A percentile compares a stretch with the other conserved stretches of the same genome.
These are phyloP conservation scores for Fusarium tuaranense DNA, from an alignment of 2,329 filamentous ascomycete genomes.

Conservation along the genomic window DNA sequence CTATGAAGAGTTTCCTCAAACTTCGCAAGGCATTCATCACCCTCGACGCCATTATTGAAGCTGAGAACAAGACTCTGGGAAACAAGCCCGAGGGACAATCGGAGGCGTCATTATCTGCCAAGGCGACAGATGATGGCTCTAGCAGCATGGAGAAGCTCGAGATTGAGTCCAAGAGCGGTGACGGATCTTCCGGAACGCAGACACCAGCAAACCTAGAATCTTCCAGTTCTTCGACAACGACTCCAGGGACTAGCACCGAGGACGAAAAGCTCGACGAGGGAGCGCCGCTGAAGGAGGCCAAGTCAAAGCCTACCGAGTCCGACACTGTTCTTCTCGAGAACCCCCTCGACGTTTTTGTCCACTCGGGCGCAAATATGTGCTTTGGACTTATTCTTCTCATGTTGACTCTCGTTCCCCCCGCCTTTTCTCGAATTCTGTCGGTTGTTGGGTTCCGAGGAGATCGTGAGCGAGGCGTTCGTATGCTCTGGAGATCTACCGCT, in stretches of 20 bases:
- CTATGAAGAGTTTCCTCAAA: constrained; percentile 92
- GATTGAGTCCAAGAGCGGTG: constrained; percentile 35
- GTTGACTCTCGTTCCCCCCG: constrained; percentile 92
- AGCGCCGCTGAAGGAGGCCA: constrained; percentile 38
- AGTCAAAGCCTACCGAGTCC: constrained; percentile 57
- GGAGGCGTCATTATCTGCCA: constrained; percentile 11
- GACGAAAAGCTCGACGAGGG: constrained; percentile 38
- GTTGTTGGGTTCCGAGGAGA: constrained; percentile 94
- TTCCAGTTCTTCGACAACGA: constrained; percentile 37
- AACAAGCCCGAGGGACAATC: constrained; percentile 11
- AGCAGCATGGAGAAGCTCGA: constrained; percentile 51
- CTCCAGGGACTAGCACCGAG: constrained; percentile 22
- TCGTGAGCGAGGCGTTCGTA: constrained; percentile 80
- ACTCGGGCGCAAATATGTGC: constrained; percentile 89
- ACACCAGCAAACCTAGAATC: constrained; percentile 53
- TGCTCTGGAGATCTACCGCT: constrained; percentile 91
- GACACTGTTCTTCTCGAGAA: constrained; percentile 76
- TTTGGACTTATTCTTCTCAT: constrained; percentile 88
- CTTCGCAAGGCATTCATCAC: constrained; percentile 88
- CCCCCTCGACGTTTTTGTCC: constrained; percentile 87
- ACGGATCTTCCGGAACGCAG: constrained; percentile 57
- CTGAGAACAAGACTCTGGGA: constrained; percentile 69
- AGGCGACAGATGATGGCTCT: constrained; percentile 37
- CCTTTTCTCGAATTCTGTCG: constrained; percentile 86
- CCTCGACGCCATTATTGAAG: constrained; percentile 81